phyloP scores from a whole-genome alignment of 768 basidiomycete genomes.

The Lactarius pseudohatsudake region DNA sequence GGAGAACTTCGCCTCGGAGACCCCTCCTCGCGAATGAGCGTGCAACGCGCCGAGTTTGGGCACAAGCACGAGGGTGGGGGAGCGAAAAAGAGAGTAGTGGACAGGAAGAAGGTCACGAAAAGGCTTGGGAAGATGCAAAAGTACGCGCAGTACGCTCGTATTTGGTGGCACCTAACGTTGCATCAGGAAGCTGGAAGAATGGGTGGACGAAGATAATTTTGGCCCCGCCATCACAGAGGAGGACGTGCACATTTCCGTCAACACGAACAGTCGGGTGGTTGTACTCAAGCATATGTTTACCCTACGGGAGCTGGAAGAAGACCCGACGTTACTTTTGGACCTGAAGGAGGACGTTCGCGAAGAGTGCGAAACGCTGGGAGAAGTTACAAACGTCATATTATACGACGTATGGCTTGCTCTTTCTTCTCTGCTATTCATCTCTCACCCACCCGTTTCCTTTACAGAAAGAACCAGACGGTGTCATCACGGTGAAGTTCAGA shows the following conservation, averaged over 20 bases:
- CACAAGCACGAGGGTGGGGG: conserved; percentile 57
- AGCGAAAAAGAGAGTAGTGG: conserved; percentile 57
- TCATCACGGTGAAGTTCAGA: conserved; percentile 96
- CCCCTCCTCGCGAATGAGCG: conserved; percentile 66
- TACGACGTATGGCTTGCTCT: conserved; percentile 73
- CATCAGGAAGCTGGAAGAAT: conserved; percentile 83
- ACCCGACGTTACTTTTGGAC: conserved; percentile 82
- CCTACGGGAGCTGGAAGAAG: conserved; percentile 79
- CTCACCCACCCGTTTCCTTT: neutral
- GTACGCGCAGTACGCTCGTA: conserved; percentile 68
- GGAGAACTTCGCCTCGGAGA: conserved; percentile 87
- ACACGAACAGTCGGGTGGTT: conserved; percentile 74
- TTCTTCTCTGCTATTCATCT: conserved; percentile 1
- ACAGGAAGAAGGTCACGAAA: conserved; percentile 75
- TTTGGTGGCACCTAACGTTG: conserved; percentile 3
- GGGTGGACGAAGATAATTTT: conserved; percentile 93
- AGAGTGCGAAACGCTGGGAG: conserved; percentile 85
- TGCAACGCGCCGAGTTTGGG: conserved; percentile 73
- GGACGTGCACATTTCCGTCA: conserved; percentile 46
- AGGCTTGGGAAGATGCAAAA: conserved; percentile 86
- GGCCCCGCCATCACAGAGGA: conserved; percentile 65
- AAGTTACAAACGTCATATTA: conserved; percentile 92
- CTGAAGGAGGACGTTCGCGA: conserved; percentile 96
- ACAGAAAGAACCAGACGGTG: conserved; percentile 88
- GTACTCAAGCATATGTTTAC: conserved; percentile 97